phyloP scores from a whole-genome alignment of 257 asterid species.

The Ocimum tenuiflorum region DNA sequence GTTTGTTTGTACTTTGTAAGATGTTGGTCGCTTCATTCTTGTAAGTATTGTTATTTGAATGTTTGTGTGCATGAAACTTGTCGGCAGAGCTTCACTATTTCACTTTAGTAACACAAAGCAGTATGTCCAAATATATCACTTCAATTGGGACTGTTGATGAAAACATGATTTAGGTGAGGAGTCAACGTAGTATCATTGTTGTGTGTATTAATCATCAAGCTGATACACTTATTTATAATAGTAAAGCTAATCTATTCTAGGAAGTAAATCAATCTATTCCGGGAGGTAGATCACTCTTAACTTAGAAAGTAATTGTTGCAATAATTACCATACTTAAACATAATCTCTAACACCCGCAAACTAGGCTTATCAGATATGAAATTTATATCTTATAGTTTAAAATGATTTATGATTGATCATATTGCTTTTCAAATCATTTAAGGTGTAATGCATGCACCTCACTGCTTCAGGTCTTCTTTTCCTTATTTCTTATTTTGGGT shows the following conservation, averaged over 20 bases:
- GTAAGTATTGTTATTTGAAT: background rate
- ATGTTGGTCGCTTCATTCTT: conserved; percentile 3
- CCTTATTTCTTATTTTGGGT: conserved; percentile 4
- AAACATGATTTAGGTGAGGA: too few relatives aligned
- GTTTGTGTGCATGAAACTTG: conserved; percentile 1
- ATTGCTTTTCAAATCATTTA: background rate
- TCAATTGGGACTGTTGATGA: background rate
- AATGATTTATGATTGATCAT: background rate
- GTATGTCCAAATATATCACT: background rate
- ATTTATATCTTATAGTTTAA: too few relatives aligned
- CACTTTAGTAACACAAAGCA: conserved; percentile 2
- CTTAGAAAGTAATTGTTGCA: too few relatives aligned
- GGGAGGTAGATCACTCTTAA: too few relatives aligned
- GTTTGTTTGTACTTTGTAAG: background rate
- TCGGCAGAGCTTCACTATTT: background rate
- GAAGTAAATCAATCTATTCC: too few relatives aligned
- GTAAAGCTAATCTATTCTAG: too few relatives aligned
- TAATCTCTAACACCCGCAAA: too few relatives aligned
- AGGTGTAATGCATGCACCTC: background rate
- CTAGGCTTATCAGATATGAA: too few relatives aligned
- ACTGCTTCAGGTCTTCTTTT: background rate
- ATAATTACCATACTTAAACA: too few relatives aligned
- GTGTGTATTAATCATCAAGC: too few relatives aligned
- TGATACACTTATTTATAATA: too few relatives aligned
- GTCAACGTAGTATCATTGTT: too few relatives aligned